Evolutionary conservation across 768 basidiomycete species (phyloP).

Genomic region (Tricholoma flavovirens): DNA sequence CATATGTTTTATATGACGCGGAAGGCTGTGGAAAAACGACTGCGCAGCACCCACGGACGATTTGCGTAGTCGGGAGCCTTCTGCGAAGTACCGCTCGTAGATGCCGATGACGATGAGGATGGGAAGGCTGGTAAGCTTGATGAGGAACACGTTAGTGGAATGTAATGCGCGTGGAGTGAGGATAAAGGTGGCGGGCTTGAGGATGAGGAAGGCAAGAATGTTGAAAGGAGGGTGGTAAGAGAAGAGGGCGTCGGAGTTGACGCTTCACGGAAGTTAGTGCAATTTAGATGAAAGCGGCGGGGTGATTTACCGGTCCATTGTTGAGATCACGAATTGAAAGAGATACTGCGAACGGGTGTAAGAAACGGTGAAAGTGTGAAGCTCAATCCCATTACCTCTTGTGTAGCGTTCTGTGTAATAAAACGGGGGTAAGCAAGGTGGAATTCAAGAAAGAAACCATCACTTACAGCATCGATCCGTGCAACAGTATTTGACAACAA

Average conservation of each 20-base stretch:
- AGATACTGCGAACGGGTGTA: slow-evolving; percentile 59
- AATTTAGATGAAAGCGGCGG: neutral
- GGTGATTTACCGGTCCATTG: slow-evolving; percentile 71
- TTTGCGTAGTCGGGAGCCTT: slow-evolving; percentile 45
- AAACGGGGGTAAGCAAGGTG: neutral
- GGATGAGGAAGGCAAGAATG: slow-evolving; percentile 68
- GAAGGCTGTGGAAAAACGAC: slow-evolving; percentile 56
- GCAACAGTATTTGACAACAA: slow-evolving; percentile 89
- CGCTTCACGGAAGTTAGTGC: slow-evolving; percentile 36
- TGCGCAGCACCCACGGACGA: slow-evolving; percentile 48
- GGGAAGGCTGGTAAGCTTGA: slow-evolving; percentile 80
- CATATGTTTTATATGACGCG: slow-evolving; percentile 66
- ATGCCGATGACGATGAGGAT: slow-evolving; percentile 67
- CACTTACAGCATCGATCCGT: slow-evolving; percentile 59
- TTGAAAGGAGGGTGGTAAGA: slow-evolving; percentile 93
- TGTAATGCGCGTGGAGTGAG: slow-evolving; percentile 77
- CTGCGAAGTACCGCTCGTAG: slow-evolving; percentile 70
- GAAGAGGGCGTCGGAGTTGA: slow-evolving; percentile 86
- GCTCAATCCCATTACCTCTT: slow-evolving; percentile 29
- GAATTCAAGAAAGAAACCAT: neutral
- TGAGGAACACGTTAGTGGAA: slow-evolving; percentile 77
- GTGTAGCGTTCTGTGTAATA: slow-evolving; percentile 36
- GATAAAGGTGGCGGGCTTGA: slow-evolving; percentile 75
- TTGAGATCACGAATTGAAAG: slow-evolving; percentile 81
- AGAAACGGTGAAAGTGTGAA: slow-evolving; percentile 23